Conservation (phyloP, 139 green algal species). For the Chlamydomonas sphaeroides region DNA sequence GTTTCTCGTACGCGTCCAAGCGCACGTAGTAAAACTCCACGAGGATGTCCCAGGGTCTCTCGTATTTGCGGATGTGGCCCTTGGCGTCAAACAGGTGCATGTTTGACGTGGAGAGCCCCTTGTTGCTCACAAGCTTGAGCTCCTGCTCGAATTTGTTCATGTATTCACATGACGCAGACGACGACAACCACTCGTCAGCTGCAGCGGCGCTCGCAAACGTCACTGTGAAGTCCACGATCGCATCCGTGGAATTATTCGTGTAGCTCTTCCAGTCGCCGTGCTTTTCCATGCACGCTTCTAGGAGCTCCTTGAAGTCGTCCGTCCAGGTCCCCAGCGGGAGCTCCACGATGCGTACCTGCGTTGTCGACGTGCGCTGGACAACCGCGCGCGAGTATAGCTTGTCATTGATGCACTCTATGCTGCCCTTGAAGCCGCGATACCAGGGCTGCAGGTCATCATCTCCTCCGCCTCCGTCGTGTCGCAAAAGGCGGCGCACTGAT, state of each 20-base stretch:
- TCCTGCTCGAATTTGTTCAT: background rate
- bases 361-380: background rate
- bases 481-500: background rate
- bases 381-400: no score
- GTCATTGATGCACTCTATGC: no score
- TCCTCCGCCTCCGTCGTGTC: background rate
- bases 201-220: background rate
- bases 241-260: background rate
- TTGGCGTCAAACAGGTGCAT: background rate
- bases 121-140: background rate
- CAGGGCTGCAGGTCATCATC: background rate
- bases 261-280: background rate
- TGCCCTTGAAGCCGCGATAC: background rate
- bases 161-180: background rate
- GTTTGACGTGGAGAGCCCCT: background rate
- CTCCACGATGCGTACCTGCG: conserved; percentile 16
- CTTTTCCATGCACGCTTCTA: background rate
- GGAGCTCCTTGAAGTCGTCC: conserved; percentile 21
- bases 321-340: conserved; percentile 31
- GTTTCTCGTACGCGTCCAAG: background rate
- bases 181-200: no score
- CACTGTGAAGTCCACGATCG: background rate
- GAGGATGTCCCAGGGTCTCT: background rate
- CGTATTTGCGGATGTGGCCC: background rate
- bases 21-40: background rate